phyloP scores from a whole-genome alignment of 768 basidiomycete genomes.

The Terana coerulea region DNA sequence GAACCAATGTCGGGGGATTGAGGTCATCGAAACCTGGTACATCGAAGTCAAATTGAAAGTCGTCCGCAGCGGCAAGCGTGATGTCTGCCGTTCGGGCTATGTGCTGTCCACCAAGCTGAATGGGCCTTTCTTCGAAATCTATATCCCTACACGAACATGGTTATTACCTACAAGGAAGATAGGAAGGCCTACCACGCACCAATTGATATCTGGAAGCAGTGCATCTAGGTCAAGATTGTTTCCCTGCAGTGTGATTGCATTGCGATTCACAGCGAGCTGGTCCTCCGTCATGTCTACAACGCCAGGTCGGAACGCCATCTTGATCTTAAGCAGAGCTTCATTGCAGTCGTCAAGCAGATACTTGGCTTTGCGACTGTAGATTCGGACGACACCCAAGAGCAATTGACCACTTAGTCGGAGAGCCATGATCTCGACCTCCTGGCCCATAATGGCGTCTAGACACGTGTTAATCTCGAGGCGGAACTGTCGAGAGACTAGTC shows the following conservation, averaged over 20 bases:
- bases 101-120: slow-evolving; percentile 68
- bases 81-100: slow-evolving; percentile 86
- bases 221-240: slow-evolving; percentile 78
- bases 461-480: neutral
- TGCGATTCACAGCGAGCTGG: slow-evolving; percentile 80
- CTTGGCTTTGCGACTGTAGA: slow-evolving; percentile 97
- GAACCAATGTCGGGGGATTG: slow-evolving; percentile 79
- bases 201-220: slow-evolving; percentile 75
- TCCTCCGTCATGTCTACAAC: slow-evolving; percentile 96
- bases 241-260: slow-evolving; percentile 82
- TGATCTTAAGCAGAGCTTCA: slow-evolving; percentile 91
- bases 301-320: slow-evolving; percentile 95
- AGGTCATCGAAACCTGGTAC: slow-evolving; percentile 62
- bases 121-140: slow-evolving; percentile 68
- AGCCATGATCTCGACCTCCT: slow-evolving; percentile 91
- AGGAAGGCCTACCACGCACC: no score
- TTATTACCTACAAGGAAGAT: no score
- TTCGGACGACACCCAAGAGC: slow-evolving; percentile 92
- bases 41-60: slow-evolving; percentile 64
- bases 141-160: slow-evolving; percentile 59
- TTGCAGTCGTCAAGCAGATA: slow-evolving; percentile 98
- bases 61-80: slow-evolving; percentile 75
- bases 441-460: slow-evolving; percentile 86
- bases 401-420: slow-evolving; percentile 96
- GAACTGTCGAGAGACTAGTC: neutral